A percentile compares a stretch with the other conserved stretches of the same genome.
phyloP scores from a whole-genome alignment of 805 yeast genomes.

The Saccharomycopsis fermentans region DNA sequence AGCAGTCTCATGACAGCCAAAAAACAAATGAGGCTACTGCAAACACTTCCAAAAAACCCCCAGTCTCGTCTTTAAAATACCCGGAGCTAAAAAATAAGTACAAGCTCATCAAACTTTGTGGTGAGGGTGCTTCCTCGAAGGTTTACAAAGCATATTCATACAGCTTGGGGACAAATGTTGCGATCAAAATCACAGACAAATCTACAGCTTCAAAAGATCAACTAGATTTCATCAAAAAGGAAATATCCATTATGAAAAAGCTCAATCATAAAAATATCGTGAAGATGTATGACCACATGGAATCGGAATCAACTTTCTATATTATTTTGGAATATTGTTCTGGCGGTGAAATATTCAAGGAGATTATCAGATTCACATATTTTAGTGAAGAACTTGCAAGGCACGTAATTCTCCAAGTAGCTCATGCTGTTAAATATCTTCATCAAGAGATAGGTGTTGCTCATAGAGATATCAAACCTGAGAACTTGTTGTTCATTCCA shows the following conservation, averaged over 20 bases:
- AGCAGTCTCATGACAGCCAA: neutral
- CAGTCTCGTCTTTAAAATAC: slow-evolving; percentile 13
- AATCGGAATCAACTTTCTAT: slow-evolving; percentile 44
- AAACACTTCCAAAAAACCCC: neutral
- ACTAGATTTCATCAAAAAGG: slow-evolving; percentile 51
- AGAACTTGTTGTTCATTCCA: slow-evolving; percentile 57
- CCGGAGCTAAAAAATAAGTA: slow-evolving; percentile 24
- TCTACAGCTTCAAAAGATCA: slow-evolving; percentile 41
- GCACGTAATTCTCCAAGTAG: slow-evolving; percentile 64
- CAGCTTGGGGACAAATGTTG: slow-evolving; percentile 37
- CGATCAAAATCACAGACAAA: slow-evolving; percentile 69
- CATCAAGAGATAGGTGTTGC: slow-evolving; percentile 66
- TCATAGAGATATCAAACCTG: slow-evolving; percentile 79
- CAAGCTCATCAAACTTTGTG: slow-evolving; percentile 34
- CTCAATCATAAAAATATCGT: slow-evolving; percentile 53
- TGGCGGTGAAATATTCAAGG: slow-evolving; percentile 78
- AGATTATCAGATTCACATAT: slow-evolving; percentile 67
- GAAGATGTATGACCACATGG: slow-evolving; percentile 42
- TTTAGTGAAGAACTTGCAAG: slow-evolving; percentile 63
- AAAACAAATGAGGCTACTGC: neutral
- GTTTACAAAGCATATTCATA: slow-evolving; percentile 65
- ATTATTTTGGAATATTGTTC: slow-evolving; percentile 56
- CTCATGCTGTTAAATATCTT: slow-evolving; percentile 56
- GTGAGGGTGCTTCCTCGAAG: slow-evolving; percentile 86
- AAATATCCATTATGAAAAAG: slow-evolving; percentile 63